A percentile compares a stretch with the other conserved stretches of the same genome.
phyloP scores from a whole-genome alignment of 2,329 filamentous ascomycete species.

The Arthrobotrys entomopaga region DNA sequence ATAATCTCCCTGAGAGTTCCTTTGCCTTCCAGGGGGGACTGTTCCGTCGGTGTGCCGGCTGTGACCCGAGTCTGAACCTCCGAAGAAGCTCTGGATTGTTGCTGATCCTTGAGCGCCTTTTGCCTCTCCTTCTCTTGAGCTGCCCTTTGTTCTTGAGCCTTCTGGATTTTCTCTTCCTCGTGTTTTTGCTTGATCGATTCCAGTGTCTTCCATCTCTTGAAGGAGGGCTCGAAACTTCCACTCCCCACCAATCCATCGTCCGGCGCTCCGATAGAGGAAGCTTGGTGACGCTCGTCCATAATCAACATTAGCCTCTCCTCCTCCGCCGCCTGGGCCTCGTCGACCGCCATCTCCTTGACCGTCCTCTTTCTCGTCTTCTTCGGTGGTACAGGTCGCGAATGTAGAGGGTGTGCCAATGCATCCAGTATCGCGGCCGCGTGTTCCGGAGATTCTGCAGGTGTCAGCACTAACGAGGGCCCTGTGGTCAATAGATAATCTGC shows the following conservation, averaged over 20 bases:
- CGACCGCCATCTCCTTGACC: slow-evolving; percentile 90
- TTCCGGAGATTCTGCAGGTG: slow-evolving; percentile 75
- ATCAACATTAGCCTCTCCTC: slow-evolving; percentile 93
- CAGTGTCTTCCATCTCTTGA: slow-evolving; percentile 90
- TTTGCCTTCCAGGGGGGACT: slow-evolving; percentile 65
- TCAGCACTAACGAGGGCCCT: slow-evolving; percentile 78
- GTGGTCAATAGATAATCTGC: slow-evolving; percentile 78
- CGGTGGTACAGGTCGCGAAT: slow-evolving; percentile 78
- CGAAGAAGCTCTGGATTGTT: slow-evolving; percentile 29
- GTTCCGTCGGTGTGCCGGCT: slow-evolving; percentile 61
- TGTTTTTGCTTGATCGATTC: slow-evolving; percentile 83
- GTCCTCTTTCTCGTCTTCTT: slow-evolving; percentile 93
- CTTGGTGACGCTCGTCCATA: slow-evolving; percentile 81
- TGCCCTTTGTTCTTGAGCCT: slow-evolving; percentile 68
- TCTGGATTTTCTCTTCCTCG: slow-evolving; percentile 71
- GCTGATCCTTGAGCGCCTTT: slow-evolving; percentile 55
- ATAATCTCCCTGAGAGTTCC: slow-evolving; percentile 61
- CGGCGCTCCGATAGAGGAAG: slow-evolving; percentile 68
- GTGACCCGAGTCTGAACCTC: slow-evolving; percentile 64
- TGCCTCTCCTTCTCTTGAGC: slow-evolving; percentile 58
- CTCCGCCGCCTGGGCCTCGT: slow-evolving; percentile 89
- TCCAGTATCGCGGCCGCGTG: slow-evolving; percentile 79
- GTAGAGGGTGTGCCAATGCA: slow-evolving; percentile 77
- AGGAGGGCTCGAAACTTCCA: slow-evolving; percentile 82
- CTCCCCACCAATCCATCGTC: slow-evolving; percentile 77